Conservation (phyloP, 2,329 filamentous ascomycete species). For the Podosphaera xanthii region DNA sequence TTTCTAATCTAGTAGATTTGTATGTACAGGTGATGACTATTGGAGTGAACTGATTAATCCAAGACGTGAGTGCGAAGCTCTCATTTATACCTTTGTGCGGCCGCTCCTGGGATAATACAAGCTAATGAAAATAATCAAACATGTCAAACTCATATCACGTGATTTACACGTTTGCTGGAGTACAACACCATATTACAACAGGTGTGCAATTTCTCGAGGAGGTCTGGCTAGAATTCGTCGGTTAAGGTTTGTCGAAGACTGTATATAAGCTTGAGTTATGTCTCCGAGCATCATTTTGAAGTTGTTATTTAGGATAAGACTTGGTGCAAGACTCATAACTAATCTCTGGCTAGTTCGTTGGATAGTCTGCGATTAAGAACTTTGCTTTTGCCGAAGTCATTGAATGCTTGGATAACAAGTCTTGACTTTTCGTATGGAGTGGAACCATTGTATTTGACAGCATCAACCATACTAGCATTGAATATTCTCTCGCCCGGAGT, state of each 20-base stretch:
- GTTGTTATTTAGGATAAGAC: neutral
- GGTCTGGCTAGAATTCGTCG: neutral
- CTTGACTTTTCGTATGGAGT: neutral
- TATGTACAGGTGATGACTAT: too few species aligned
- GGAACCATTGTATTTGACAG: neutral
- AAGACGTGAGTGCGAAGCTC: too few species aligned
- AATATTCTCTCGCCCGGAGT: neutral
- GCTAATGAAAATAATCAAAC: too few species aligned
- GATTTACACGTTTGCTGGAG: too few species aligned
- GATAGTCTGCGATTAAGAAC: neutral
- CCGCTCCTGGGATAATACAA: too few species aligned
- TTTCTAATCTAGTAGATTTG: too few species aligned
- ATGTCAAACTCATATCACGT: too few species aligned
- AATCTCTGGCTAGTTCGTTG: neutral
- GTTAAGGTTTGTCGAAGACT: neutral
- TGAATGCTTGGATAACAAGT: neutral
- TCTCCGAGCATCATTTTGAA: neutral
- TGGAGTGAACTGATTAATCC: too few species aligned
- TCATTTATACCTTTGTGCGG: too few species aligned
- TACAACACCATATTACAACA: too few species aligned
- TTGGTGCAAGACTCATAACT: neutral
- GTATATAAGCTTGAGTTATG: neutral
- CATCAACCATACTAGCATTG: neutral
- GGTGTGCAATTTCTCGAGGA: neutral
- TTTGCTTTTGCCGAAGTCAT: neutral